A percentile compares a stretch with the other conserved stretches of the same genome.
These are phyloP conservation scores for Ophiognomonia clavigignenti-juglandacearum DNA, from an alignment of 2,329 filamentous ascomycete species.

Conservation along the genomic window DNA sequence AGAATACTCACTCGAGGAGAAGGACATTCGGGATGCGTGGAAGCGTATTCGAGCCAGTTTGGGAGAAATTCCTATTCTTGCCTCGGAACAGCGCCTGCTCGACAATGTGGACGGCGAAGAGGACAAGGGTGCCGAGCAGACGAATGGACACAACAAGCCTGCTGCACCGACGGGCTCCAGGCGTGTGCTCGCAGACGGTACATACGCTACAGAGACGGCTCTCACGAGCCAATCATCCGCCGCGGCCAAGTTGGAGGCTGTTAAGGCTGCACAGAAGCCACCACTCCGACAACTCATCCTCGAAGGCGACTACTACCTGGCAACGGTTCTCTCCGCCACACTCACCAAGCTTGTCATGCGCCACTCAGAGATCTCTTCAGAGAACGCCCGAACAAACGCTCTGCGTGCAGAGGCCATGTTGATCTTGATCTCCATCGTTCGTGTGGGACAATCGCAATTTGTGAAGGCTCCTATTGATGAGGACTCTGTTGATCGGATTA, in stretches of 20 bases:
- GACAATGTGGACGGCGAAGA: slow-evolving; percentile 76
- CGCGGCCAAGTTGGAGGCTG: slow-evolving; percentile 87
- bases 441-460: slow-evolving; percentile 97
- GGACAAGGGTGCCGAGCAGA: slow-evolving; percentile 53
- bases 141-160: slow-evolving; percentile 75
- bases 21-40: slow-evolving; percentile 94
- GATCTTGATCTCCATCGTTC: slow-evolving; percentile 98
- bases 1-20: slow-evolving; percentile 91
- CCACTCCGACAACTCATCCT: slow-evolving; percentile 91
- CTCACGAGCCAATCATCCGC: slow-evolving; percentile 88
- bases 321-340: slow-evolving; percentile 90
- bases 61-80: slow-evolving; percentile 93
- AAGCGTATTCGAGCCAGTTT: slow-evolving; percentile 90
- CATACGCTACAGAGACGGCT: slow-evolving; percentile 94
- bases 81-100: slow-evolving; percentile 86
- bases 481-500: slow-evolving; percentile 96
- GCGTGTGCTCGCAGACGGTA: slow-evolving; percentile 92
- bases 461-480: slow-evolving; percentile 97
- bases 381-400: slow-evolving; percentile 83
- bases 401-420: slow-evolving; percentile 96
- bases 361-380: slow-evolving; percentile 86
- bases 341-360: slow-evolving; percentile 98
- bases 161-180: slow-evolving; percentile 76
- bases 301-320: slow-evolving; percentile 94
- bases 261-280: slow-evolving; percentile 95